These are phyloP conservation scores for Chlamydomonas sp. DNA, from an alignment of 139 green algal species.

Conservation along the genomic window DNA sequence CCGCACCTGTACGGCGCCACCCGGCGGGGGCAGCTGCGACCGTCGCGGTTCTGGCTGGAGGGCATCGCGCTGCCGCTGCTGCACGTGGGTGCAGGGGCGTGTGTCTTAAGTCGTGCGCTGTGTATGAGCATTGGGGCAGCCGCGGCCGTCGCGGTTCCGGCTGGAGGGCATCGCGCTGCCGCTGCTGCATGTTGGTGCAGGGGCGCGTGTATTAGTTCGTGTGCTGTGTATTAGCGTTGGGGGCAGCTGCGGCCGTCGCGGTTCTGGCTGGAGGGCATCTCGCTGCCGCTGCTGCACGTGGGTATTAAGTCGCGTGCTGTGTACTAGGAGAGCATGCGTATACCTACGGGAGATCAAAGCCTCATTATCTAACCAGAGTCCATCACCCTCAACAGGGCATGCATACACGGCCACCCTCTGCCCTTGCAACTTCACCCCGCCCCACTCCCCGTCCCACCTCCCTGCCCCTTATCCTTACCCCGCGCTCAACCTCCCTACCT, in stretches of 20 bases:
- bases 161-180: constrained; percentile 2
- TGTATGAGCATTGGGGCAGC: constrained; percentile 21
- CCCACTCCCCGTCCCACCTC: not conserved
- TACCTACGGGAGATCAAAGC: too few species aligned
- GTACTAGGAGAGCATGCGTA: too few species aligned
- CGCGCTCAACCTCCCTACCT: not conserved
- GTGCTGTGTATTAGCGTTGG: not conserved
- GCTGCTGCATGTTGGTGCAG: not conserved
- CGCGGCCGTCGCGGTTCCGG: constrained; percentile 43
- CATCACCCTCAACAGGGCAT: too few species aligned
- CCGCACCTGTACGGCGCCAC: constrained; percentile 15
- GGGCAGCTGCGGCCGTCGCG: constrained; percentile 54
- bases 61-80: not conserved
- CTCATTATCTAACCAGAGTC: too few species aligned
- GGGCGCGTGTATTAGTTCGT: too few species aligned
- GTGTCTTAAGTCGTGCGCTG: too few species aligned
- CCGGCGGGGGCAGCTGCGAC: constrained; percentile 64
- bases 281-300: constrained; percentile 13
- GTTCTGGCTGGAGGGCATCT: constrained; percentile 11
- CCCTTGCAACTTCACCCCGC: not conserved
- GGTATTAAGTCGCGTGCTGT: too few species aligned
- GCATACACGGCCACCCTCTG: too few species aligned
- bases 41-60: constrained; percentile 21
- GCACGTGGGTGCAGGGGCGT: not conserved
- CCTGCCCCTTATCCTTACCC: not conserved